Evolutionary conservation across 1,284 basidiomycete species (phyloP).

Genomic region (Ceratobasidium sp.): DNA sequence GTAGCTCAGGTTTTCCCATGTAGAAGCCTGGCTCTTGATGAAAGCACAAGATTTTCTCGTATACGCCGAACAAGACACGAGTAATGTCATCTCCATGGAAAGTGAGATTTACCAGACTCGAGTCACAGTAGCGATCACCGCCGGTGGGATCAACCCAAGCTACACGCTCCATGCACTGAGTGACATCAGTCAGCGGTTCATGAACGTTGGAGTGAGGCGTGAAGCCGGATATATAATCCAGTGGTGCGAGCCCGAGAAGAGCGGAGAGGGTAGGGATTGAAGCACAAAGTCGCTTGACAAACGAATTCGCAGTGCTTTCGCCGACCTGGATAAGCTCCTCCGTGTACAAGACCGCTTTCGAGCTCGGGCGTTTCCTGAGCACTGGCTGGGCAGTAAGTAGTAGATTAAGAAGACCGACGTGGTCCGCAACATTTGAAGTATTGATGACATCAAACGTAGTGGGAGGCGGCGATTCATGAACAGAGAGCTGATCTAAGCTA

Average conservation of each 20-base stretch:
- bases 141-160: constrained; percentile 27
- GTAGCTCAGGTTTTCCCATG: background rate
- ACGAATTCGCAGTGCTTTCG: constrained; percentile 48
- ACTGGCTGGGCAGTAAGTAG: constrained; percentile 4
- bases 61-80: background rate
- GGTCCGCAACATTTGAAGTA: constrained; percentile 30
- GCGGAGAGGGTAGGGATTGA: constrained; percentile 11
- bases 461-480: background rate
- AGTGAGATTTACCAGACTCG: background rate
- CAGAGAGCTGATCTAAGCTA: background rate
- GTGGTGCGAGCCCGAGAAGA: constrained; percentile 20
- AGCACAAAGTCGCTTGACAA: constrained; percentile 17
- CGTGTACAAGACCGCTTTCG: constrained; percentile 19
- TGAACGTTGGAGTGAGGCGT: constrained; percentile 22
- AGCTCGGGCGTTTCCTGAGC: background rate
- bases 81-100: constrained; percentile 7
- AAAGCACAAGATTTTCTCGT: constrained; percentile 56
- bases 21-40: constrained; percentile 47
- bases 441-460: constrained; percentile 24
- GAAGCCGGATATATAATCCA: constrained; percentile 9
- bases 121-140: constrained; percentile 1
- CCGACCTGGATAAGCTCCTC: constrained; percentile 7
- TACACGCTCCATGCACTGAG: constrained; percentile 24
- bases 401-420: constrained; percentile 24
- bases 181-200: background rate